Percentiles rank a stretch among this genome's conserved stretches.
phyloP scores from a whole-genome alignment of 176 grass and related monocot genomes.

The Thalia dealbata region DNA sequence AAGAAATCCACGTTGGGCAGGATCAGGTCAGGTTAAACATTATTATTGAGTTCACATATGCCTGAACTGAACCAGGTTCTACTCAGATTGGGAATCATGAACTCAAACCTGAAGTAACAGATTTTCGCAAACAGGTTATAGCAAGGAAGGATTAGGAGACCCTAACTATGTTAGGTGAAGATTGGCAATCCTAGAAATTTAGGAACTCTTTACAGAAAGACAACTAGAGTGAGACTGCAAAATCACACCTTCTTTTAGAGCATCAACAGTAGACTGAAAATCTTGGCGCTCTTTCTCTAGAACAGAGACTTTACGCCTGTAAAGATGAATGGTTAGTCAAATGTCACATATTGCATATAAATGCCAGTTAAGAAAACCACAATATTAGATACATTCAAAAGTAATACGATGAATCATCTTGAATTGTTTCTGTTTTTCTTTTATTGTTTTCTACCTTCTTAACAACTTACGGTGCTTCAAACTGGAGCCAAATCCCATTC shows the following conservation, averaged over 20 bases:
- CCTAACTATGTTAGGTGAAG: not conserved
- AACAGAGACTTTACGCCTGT: constrained; percentile 84
- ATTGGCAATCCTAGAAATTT: not conserved
- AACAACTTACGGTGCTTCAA: not conserved
- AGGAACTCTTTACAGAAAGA: not conserved
- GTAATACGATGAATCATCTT: not conserved
- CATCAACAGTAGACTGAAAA: constrained; percentile 89
- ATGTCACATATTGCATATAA: not conserved
- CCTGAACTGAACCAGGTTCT: not conserved
- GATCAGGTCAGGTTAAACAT: not conserved
- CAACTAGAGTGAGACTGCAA: not conserved
- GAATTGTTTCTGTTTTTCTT: not conserved
- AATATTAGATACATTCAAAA: not conserved
- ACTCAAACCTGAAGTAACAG: not conserved
- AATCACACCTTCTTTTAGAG: constrained; percentile 81
- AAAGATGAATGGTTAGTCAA: constrained; percentile 19
- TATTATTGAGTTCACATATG: not conserved
- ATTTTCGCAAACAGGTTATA: not conserved
- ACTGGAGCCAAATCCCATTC: not conserved
- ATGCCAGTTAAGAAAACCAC: not conserved
- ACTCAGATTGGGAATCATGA: not conserved
- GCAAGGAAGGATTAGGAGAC: not conserved
- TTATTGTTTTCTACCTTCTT: not conserved
- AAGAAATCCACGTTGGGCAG: not conserved
- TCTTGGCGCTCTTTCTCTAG: constrained; percentile 85